Evolutionary conservation across 2,329 filamentous ascomycete species (phyloP), one percentile per base, ranked within the genome.

Genomic region (Nothomitra cinnamomea): DNA sequence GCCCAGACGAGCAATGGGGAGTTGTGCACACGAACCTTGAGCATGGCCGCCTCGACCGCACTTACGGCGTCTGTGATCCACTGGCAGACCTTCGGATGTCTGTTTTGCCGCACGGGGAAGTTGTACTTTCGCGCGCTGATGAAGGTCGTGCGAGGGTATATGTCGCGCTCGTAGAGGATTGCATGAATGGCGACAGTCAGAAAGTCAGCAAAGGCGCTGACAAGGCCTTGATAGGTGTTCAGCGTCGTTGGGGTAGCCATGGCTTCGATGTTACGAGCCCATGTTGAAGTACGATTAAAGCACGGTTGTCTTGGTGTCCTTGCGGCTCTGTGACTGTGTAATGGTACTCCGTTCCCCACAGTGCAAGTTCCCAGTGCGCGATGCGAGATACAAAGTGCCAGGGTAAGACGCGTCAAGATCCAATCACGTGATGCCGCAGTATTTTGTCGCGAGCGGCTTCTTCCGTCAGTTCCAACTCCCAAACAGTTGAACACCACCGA

Each of bases 41-140:
- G 74, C 36, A 95, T 73, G 68, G 94, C 83, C 2, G 71, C 72
- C 56, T 78, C 74, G 21, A 88, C 77, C 36, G 87, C 83, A 57
- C 80, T 71, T 42, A 92, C 78, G 59, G 88, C 87, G 65, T 92
- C 85, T 63, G 75, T 78, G 67, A 95, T 80, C 85, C 89, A 95
- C 61, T 79, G 72, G 73, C 87, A 94, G 58, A 95, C 84, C 60
- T 79, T 78, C 0, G 89, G 87, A 66, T 95, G 88, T 55, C 88
- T 83, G 56, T 80, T 90, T 65, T 95, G 88, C 61, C 85, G 83
- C 47, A 94, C 83, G 28, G 87, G 77, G 55, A 87, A 81, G 69
- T 90, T 88, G 73, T 89, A 89, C 61, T 86, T 87, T 58, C 83
- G 79, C 40, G 83, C 78, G 42, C 83, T 79, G 55, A 90, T 77